Evolutionary conservation across 495 filamentous ascomycete species (phyloP).

Genomic region (Podospora anserina): DNA sequence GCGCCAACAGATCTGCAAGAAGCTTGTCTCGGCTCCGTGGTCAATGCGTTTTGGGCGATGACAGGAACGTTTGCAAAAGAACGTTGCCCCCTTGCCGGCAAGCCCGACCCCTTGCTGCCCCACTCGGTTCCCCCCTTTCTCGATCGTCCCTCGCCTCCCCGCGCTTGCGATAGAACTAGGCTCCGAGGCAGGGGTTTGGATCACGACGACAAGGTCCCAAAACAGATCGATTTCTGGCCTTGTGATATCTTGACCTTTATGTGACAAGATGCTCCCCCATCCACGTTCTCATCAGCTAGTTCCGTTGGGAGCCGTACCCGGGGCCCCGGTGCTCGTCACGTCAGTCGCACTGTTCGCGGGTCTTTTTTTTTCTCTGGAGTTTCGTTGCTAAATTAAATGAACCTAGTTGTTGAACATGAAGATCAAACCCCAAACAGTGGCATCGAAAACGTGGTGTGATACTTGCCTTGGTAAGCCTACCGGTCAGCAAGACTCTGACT

Average conservation of each 20-base stretch:
- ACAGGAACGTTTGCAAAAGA: background rate
- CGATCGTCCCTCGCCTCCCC: background rate
- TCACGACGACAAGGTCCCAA: slow-evolving; percentile 1
- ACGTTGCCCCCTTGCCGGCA: background rate
- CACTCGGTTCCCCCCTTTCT: background rate
- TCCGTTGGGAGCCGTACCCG: background rate
- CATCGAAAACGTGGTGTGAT: slow-evolving; percentile 1
- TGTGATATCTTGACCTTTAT: background rate
- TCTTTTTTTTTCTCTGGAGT: background rate
- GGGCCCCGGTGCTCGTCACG: background rate
- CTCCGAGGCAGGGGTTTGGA: background rate
- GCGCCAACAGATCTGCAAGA: slow-evolving; percentile 12
- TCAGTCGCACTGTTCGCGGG: background rate
- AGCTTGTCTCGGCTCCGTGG: slow-evolving; percentile 16
- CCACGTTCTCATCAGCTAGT: background rate
- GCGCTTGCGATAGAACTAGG: background rate
- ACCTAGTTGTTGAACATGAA: background rate
- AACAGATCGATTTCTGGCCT: background rate
- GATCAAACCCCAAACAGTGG: background rate
- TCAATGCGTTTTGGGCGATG: slow-evolving; percentile 7
- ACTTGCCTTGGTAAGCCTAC: background rate
- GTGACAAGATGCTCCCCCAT: background rate
- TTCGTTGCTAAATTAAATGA: background rate
- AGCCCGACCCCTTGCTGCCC: background rate
- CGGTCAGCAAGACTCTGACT: background rate